A percentile compares a stretch with the other conserved stretches of the same genome.
These are phyloP conservation scores for Tetrahymena malaccensis DNA, from an alignment of 73 alveolate genomes.

Conservation along the genomic window DNA sequence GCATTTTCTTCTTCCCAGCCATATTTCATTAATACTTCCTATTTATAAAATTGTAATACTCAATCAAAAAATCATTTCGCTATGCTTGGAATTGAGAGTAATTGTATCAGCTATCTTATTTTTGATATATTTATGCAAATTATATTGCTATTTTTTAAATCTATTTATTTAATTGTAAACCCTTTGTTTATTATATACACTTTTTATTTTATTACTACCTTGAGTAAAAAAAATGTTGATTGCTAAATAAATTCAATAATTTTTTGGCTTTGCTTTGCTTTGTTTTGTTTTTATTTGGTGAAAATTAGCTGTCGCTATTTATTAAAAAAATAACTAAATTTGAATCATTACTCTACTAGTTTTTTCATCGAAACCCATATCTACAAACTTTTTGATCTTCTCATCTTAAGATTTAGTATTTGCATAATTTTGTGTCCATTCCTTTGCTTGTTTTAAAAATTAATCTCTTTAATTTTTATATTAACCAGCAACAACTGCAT, in stretches of 20 bases:
- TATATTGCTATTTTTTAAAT: background rate
- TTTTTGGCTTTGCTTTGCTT: background rate
- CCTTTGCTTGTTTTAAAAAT: conserved; percentile 68
- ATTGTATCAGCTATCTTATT: background rate
- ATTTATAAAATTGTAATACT: background rate
- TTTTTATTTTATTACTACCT: background rate
- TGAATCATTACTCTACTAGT: conserved; percentile 18
- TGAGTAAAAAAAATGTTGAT: background rate
- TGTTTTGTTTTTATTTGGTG: background rate
- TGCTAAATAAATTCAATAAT: no score
- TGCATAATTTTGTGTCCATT: conserved; percentile 55
- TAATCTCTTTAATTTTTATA: conserved; percentile 66
- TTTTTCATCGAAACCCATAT: conserved; percentile 81
- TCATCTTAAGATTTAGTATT: conserved; percentile 46
- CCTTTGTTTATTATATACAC: no score
- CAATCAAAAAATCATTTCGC: background rate
- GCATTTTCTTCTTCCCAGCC: conserved; percentile 55
- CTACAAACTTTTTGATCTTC: conserved; percentile 62
- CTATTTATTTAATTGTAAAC: background rate
- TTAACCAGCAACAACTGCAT: conserved; percentile 92
- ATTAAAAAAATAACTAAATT: no score
- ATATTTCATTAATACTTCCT: conserved; percentile 43
- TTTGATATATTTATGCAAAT: no score
- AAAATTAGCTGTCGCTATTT: background rate
- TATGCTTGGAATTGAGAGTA: background rate